A percentile compares a stretch with the other conserved stretches of the same genome.
phyloP scores from a whole-genome alignment of 148 eudicot species.

The Rhododendron kiyosumense region DNA sequence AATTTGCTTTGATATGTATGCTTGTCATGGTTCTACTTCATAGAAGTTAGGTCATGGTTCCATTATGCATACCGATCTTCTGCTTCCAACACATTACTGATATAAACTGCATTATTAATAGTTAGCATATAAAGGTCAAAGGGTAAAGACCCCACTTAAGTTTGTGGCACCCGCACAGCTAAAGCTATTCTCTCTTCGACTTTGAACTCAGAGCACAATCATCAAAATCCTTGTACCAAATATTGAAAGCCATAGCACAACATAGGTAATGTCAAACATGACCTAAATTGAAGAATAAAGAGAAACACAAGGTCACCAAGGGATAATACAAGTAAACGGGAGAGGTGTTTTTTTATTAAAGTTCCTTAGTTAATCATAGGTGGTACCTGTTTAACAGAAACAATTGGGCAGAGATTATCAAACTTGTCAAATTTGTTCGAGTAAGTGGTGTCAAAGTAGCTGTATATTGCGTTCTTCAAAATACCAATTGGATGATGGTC shows the following conservation, averaged over 20 bases:
- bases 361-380: neutral
- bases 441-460: conserved; percentile 73
- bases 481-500: conserved; percentile 88
- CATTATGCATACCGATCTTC: neutral
- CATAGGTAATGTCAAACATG: neutral
- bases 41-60: neutral
- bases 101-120: neutral
- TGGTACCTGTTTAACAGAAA: conserved; percentile 50
- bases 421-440: conserved; percentile 69
- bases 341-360: neutral
- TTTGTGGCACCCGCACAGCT: neutral
- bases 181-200: neutral
- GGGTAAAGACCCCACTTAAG: neutral
- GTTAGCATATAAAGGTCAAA: neutral
- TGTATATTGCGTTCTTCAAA: conserved; percentile 82
- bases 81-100: neutral
- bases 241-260: neutral
- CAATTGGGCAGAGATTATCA: conserved; percentile 77
- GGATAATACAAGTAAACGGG: neutral
- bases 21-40: neutral
- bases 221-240: neutral
- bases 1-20: neutral
- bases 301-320: neutral
- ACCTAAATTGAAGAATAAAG: neutral
- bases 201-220: neutral